Evolutionary conservation across 2,329 filamentous ascomycete species (phyloP).

Genomic region (Diaporthe destruens): DNA sequence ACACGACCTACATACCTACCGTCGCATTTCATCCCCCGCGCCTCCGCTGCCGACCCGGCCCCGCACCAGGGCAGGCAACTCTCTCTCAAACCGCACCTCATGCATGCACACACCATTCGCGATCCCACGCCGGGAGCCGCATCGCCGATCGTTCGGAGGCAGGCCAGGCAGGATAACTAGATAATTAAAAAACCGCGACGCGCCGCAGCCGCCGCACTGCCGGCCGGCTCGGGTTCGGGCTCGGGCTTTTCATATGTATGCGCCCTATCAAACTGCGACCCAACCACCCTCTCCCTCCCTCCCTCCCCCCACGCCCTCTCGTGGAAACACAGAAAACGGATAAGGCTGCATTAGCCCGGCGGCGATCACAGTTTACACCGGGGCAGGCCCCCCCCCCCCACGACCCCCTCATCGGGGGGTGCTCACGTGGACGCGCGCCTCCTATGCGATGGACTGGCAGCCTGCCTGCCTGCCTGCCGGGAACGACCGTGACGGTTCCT

Average conservation of each 20-base stretch:
- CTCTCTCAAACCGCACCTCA: neutral
- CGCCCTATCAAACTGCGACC: neutral
- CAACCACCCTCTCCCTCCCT: too few species aligned
- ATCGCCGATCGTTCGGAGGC: too few species aligned
- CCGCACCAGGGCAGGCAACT: constrained; percentile 16
- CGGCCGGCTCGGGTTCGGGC: too few species aligned
- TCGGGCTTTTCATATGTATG: too few species aligned
- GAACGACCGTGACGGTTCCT: neutral
- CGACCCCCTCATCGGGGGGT: too few species aligned
- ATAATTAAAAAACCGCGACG: neutral
- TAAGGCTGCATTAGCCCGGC: constrained; percentile 27
- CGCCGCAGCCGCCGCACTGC: constrained; percentile 17
- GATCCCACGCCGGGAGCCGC: constrained; percentile 17
- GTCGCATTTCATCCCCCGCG: neutral
- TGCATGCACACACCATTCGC: neutral
- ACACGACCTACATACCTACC: neutral
- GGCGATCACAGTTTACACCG: neutral
- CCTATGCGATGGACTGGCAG: neutral
- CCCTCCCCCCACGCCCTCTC: constrained; percentile 2
- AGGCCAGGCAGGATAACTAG: too few species aligned
- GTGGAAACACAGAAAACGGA: constrained; percentile 17
- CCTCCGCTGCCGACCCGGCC: constrained; percentile 19
- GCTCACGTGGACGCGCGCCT: constrained; percentile 26
- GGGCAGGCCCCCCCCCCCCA: neutral
- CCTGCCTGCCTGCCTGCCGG: constrained; percentile 26